phyloP scores from a whole-genome alignment of 148 eudicot genomes.

The Rhododendron griersonianum region DNA sequence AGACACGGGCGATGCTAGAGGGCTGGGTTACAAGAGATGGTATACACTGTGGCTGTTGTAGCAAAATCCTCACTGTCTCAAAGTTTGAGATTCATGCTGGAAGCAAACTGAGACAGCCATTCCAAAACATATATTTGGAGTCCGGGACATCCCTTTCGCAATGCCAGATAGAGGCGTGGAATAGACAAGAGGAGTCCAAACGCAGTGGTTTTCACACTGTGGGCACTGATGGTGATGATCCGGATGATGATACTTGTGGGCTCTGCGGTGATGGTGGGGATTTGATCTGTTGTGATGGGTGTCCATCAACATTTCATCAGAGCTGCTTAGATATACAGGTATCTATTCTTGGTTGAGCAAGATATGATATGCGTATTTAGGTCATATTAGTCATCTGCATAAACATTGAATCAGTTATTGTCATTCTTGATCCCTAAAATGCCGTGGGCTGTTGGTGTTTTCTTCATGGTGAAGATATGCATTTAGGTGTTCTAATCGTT shows the following conservation, averaged over 20 bases:
- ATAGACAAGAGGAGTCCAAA: conserved; percentile 59
- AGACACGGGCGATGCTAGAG: conserved; percentile 68
- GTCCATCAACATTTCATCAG: conserved; percentile 96
- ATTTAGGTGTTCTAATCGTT: neutral
- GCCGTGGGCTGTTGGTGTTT: neutral
- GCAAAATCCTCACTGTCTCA: conserved; percentile 77
- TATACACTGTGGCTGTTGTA: conserved; percentile 93
- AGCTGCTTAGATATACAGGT: conserved; percentile 85
- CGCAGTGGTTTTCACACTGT: conserved; percentile 52
- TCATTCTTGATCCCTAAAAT: neutral
- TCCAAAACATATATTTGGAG: conserved; percentile 68
- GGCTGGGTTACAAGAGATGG: conserved; percentile 95
- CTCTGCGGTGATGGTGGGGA: conserved; percentile 98
- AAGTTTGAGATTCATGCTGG: conserved; percentile 97
- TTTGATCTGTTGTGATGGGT: conserved; percentile 95
- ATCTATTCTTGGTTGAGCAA: neutral
- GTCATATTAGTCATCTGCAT: neutral
- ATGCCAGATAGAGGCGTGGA: conserved; percentile 93
- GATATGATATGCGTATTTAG: neutral
- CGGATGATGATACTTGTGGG: conserved; percentile 95
- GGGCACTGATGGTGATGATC: conserved; percentile 79
- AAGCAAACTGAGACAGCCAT: conserved; percentile 86
- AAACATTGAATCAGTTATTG: neutral
- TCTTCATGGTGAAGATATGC: neutral
- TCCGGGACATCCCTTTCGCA: conserved; percentile 78